Conservation (phyloP, 345 rosid genomes). For the Citrus australasica region DNA sequence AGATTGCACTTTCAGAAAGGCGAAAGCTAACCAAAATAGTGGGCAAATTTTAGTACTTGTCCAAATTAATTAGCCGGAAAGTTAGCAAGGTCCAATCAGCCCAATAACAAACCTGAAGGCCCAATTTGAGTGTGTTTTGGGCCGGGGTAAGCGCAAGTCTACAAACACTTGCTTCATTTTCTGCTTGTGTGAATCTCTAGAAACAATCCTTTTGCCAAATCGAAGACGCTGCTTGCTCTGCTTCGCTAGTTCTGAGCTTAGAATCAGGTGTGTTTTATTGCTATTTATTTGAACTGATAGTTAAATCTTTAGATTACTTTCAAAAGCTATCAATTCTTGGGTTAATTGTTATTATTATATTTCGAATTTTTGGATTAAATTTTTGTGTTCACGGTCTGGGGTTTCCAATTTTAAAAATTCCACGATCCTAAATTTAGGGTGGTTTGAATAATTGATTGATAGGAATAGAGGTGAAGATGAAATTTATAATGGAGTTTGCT, state of each 20-base stretch:
- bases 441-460: neutral
- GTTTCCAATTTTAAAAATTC: neutral
- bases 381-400: neutral
- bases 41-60: neutral
- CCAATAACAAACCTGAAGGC: neutral
- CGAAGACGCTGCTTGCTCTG: neutral
- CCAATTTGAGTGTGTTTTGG: neutral
- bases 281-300: neutral
- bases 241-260: neutral
- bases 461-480: constrained; percentile 41
- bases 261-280: neutral
- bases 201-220: neutral
- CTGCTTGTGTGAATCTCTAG: neutral
- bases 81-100: neutral
- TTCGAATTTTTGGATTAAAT: neutral
- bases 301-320: neutral
- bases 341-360: neutral
- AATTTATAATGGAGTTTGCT: constrained; percentile 92
- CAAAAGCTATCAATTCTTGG: neutral
- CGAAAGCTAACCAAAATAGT: neutral
- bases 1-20: neutral
- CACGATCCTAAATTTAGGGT: neutral
- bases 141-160: neutral
- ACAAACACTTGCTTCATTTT: neutral
- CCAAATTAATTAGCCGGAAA: too few relatives aligned